Evolutionary conservation across 176 grass and related monocot genomes (phyloP).

Genomic region (Carex littledalei): DNA sequence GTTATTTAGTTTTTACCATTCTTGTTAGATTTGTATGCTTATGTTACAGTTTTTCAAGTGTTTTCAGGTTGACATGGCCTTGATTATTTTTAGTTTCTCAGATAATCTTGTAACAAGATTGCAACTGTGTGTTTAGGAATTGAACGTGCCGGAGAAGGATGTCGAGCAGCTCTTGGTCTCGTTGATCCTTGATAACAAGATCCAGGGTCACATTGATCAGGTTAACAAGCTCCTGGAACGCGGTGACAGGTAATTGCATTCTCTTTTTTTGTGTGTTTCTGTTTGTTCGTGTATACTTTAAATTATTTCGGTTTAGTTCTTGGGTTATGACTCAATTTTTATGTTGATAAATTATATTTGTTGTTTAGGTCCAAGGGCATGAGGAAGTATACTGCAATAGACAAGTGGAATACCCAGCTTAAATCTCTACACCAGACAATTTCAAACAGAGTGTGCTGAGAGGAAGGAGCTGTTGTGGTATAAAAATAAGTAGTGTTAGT

Average conservation of each 20-base stretch:
- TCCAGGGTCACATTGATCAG: constrained; percentile 98
- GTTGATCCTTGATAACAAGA: constrained; percentile 86
- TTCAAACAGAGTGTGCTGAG: constrained; percentile 71
- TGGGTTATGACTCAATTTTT: background rate
- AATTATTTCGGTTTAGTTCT: background rate
- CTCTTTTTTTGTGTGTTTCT: background rate
- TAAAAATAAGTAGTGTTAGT: background rate
- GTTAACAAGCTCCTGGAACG: constrained; percentile 92
- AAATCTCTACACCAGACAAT: constrained; percentile 74
- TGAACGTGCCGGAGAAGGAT: constrained; percentile 96
- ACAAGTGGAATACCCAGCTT: constrained; percentile 96
- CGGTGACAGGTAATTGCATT: constrained; percentile 54
- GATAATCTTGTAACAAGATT: background rate
- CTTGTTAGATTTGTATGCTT: background rate
- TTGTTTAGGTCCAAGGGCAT: constrained; percentile 77
- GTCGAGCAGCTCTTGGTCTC: constrained; percentile 96
- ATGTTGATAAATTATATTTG: constrained; percentile 11
- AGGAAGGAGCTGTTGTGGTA: background rate
- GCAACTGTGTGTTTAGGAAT: constrained; percentile 44
- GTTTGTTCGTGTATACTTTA: background rate
- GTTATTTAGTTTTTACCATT: background rate
- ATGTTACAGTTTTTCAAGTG: background rate
- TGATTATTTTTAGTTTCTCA: background rate
- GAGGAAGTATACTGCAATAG: constrained; percentile 85
- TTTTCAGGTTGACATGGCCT: background rate